Evolutionary conservation across 2,329 filamentous ascomycete genomes (phyloP).

Genomic region (Raffaelea arxii): DNA sequence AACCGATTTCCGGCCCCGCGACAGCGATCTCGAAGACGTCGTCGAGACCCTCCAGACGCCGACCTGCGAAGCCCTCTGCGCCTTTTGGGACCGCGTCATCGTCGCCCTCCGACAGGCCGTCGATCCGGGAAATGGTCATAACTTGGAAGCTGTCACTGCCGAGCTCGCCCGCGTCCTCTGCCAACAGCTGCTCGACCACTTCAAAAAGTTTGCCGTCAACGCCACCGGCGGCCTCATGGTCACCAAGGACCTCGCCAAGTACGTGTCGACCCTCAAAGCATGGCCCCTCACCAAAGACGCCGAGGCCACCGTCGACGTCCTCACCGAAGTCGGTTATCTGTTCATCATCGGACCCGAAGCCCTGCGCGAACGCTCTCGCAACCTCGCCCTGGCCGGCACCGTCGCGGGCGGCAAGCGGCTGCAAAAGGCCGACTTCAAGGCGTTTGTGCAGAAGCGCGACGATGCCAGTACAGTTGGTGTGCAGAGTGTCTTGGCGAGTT

Average conservation of each 20-base stretch:
- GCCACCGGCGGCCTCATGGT: slow-evolving; percentile 91
- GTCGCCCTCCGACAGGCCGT: slow-evolving; percentile 57
- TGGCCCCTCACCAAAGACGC: slow-evolving; percentile 69
- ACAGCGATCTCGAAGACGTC: slow-evolving; percentile 53
- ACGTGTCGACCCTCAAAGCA: slow-evolving; percentile 72
- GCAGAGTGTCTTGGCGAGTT: slow-evolving; percentile 15
- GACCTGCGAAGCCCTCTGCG: slow-evolving; percentile 72
- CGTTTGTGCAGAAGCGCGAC: slow-evolving; percentile 76
- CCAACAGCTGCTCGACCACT: slow-evolving; percentile 75
- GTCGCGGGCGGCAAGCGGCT: slow-evolving; percentile 40
- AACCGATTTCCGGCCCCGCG: slow-evolving; percentile 79
- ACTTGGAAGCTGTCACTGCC: slow-evolving; percentile 70
- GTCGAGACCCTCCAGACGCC: slow-evolving; percentile 75
- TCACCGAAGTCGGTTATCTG: slow-evolving; percentile 87
- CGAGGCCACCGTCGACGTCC: slow-evolving; percentile 64
- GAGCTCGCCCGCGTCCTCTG: slow-evolving; percentile 77
- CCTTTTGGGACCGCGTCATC: slow-evolving; percentile 65
- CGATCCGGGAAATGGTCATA: slow-evolving; percentile 73
- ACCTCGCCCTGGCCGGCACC: slow-evolving; percentile 31
- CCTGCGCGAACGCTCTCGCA: slow-evolving; percentile 58
- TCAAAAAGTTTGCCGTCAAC: slow-evolving; percentile 89
- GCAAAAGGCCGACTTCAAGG: slow-evolving; percentile 63
- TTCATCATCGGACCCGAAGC: slow-evolving; percentile 88
- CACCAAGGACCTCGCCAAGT: slow-evolving; percentile 90
- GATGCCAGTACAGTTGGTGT: slow-evolving; percentile 59